phyloP scores from a whole-genome alignment of 2,329 filamentous ascomycete species.

The Cladosporium austrohemisphaericum region DNA sequence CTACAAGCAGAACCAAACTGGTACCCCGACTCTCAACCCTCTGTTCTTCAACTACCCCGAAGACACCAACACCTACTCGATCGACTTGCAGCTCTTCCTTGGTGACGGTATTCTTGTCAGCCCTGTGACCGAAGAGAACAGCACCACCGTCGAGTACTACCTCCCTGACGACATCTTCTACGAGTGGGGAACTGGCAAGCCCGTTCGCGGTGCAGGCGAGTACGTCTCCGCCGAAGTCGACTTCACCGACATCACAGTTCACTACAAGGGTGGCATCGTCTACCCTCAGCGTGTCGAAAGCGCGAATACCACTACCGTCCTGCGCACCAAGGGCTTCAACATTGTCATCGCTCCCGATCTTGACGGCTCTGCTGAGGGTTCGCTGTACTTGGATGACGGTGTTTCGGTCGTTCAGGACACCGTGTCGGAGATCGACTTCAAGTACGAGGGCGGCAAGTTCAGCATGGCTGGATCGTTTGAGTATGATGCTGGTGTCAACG shows the following conservation, averaged over 20 bases:
- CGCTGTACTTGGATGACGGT: conserved; percentile 72
- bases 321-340: conserved; percentile 63
- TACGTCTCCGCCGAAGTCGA: conserved; percentile 42
- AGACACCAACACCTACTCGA: conserved; percentile 50
- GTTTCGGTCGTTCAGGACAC: conserved; percentile 56
- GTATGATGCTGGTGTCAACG: conserved; percentile 34
- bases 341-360: conserved; percentile 61
- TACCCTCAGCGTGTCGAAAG: conserved; percentile 49
- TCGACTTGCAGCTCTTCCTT: conserved; percentile 53
- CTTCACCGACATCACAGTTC: conserved; percentile 56
- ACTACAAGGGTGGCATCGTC: conserved; percentile 56
- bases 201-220: conserved; percentile 42
- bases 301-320: conserved; percentile 58
- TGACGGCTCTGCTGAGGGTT: conserved; percentile 59
- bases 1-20: conserved; percentile 54
- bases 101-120: conserved; percentile 52
- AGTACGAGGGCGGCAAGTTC: conserved; percentile 16
- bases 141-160: conserved; percentile 51
- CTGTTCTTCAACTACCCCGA: conserved; percentile 65
- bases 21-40: conserved; percentile 62
- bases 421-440: conserved; percentile 29
- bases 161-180: conserved; percentile 55
- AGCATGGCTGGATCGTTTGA: conserved; percentile 49
- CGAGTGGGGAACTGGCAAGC: conserved; percentile 50
- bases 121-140: conserved; percentile 49